Percentiles rank a stretch among this genome's conserved stretches.
Evolutionary conservation across 768 basidiomycete genomes (phyloP).

Genomic region (Pholiota microspora): DNA sequence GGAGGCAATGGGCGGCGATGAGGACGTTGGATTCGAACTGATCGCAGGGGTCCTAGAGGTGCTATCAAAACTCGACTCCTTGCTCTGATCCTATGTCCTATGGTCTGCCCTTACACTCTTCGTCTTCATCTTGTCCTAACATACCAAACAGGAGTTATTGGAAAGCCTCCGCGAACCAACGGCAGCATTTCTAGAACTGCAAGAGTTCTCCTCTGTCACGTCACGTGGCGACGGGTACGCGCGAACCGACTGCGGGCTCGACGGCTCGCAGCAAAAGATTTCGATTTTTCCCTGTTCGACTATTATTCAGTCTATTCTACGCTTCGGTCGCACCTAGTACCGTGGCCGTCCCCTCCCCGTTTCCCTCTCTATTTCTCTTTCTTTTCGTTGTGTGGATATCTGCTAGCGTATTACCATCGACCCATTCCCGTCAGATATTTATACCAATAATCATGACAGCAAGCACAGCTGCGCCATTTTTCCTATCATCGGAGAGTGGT

Average conservation of each 20-base stretch:
- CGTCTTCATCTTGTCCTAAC: background rate
- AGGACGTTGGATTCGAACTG: constrained; percentile 87
- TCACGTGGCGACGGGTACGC: too few relatives aligned
- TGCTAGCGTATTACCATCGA: background rate
- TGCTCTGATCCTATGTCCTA: constrained; percentile 52
- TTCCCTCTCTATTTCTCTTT: background rate
- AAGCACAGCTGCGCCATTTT: background rate
- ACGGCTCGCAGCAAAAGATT: background rate
- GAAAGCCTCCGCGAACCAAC: background rate
- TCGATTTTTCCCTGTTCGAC: background rate
- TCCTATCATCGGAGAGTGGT: background rate
- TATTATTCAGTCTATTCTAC: background rate
- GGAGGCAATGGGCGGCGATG: constrained; percentile 64
- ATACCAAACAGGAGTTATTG: background rate
- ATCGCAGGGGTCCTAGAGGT: constrained; percentile 93
- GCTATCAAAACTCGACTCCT: constrained; percentile 86
- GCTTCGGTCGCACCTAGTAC: background rate
- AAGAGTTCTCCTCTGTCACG: too few relatives aligned
- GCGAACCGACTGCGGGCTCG: too few relatives aligned
- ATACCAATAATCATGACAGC: background rate
- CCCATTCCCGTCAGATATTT: background rate
- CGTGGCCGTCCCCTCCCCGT: background rate
- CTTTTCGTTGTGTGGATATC: background rate
- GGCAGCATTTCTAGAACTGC: too few relatives aligned
- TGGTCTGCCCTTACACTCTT: too few relatives aligned